phyloP scores from a whole-genome alignment of 106 monocot species.

The Dioscorea dumetorum region DNA sequence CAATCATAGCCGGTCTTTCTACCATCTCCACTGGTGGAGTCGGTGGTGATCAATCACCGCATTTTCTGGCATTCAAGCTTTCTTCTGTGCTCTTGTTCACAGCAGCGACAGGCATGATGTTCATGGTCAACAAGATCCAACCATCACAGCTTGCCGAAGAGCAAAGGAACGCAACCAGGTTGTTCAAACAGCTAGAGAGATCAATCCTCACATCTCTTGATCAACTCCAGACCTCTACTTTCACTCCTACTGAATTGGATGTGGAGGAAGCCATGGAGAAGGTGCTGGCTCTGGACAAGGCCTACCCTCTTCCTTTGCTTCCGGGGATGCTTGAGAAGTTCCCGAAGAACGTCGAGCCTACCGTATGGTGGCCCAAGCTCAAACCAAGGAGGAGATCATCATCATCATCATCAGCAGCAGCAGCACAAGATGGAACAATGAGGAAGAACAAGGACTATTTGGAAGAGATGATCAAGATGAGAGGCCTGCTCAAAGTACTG shows the following conservation, averaged over 20 bases:
- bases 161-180: slow-evolving; percentile 65
- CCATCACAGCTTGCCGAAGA: slow-evolving; percentile 92
- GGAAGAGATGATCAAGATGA: too few relatives aligned
- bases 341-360: slow-evolving; percentile 48
- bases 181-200: slow-evolving; percentile 63
- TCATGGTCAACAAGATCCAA: slow-evolving; percentile 67
- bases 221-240: background rate
- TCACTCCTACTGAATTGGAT: slow-evolving; percentile 10
- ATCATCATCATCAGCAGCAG: too few relatives aligned
- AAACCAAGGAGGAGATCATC: background rate
- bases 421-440: slow-evolving; percentile 18
- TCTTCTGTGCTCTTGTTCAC: slow-evolving; percentile 40
- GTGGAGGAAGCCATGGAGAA: slow-evolving; percentile 47
- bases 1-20: slow-evolving; percentile 49
- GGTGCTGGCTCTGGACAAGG: slow-evolving; percentile 66
- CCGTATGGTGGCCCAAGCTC: slow-evolving; percentile 67
- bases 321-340: slow-evolving; percentile 84
- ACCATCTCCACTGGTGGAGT: background rate
- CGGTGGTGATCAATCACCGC: background rate
- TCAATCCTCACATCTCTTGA: slow-evolving; percentile 28
- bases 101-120: slow-evolving; percentile 30
- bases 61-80: slow-evolving; percentile 26
- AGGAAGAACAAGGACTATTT: too few relatives aligned
- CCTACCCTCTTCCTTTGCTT: slow-evolving; percentile 71
- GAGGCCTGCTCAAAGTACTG: slow-evolving; percentile 33